Percentiles rank a stretch among this genome's conserved stretches.
phyloP scores from a whole-genome alignment of 1,284 basidiomycete species.

The Trametes pubescens region DNA sequence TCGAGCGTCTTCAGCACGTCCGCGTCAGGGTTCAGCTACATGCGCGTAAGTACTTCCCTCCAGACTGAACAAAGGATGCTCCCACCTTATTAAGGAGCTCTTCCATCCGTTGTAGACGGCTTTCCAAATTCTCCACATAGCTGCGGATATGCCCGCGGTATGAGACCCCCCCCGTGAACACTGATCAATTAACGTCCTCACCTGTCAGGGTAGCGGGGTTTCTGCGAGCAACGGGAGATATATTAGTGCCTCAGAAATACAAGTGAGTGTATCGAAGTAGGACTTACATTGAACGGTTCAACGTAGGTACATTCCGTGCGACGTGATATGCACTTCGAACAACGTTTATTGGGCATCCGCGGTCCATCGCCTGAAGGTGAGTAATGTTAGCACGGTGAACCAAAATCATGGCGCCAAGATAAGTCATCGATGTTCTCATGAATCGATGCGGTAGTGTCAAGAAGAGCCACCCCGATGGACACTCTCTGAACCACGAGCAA shows the following conservation, averaged over 20 bases:
- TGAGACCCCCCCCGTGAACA: too few relatives aligned
- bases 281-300: slow-evolving; percentile 69
- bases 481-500: too few relatives aligned
- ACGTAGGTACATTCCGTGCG: slow-evolving; percentile 81
- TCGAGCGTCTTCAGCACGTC: slow-evolving; percentile 57
- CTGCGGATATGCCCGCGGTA: slow-evolving; percentile 41
- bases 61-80: background rate
- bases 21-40: slow-evolving; percentile 55
- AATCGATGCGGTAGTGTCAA: background rate
- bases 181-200: too few relatives aligned
- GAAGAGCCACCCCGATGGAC: background rate
- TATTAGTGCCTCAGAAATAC: background rate
- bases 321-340: slow-evolving; percentile 81
- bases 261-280: background rate
- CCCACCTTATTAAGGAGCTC: slow-evolving; percentile 64
- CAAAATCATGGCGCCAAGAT: too few relatives aligned
- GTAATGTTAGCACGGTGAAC: too few relatives aligned
- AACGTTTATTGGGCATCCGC: slow-evolving; percentile 66
- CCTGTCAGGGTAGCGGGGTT: slow-evolving; percentile 87
- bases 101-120: slow-evolving; percentile 77
- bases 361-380: slow-evolving; percentile 39
- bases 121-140: slow-evolving; percentile 77
- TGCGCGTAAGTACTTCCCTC: background rate
- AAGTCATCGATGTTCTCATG: too few relatives aligned
- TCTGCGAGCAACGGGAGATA: slow-evolving; percentile 49